Base-by-base conservation (phyloP, 2,329 filamentous ascomycete species). In the Coleophoma cylindrospora region DNA sequence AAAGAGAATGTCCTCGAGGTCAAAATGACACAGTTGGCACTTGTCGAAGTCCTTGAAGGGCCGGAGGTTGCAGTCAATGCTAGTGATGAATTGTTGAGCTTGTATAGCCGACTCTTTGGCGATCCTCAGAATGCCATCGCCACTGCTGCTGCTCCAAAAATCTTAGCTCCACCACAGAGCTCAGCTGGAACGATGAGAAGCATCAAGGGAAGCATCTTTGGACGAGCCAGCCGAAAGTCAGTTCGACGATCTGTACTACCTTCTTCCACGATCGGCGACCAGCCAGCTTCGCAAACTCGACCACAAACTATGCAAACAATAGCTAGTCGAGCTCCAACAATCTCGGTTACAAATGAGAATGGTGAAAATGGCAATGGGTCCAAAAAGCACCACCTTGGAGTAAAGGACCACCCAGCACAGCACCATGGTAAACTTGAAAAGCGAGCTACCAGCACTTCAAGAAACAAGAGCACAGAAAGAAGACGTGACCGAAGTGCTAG, bases 1-100 rank as follows among this genome's bases (percentile, higher is more conserved):
- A 95, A 91, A 64, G 89, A 91, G 66, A 81, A 82, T 45, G 85
- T 99, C 40, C 70, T 99, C n/a, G 89, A 97, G 67, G 84, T 96
- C 54, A 95, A 95, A 67, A 95, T 97, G 81, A 96, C 92, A 11
- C 91, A 97, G 62, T 74, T 99, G 52, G 80, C 87, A 4, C 77
- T 99, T 17, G 69, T 94, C 3, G 92, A 97, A 68, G 72, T 94
- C 14, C 72, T 89, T 3, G 91, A 96, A 64, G 91, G 91, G 1
- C 83, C 91, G 0, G 85, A 89, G 51, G 81, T 86, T 50, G 92
- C 94, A 15, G 89, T 97, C 46, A 96, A 96, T 64, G 85, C 87
- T 53, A 91, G 88, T 64, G 83, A 89, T 56, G 91, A 96, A 67
- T 75, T 99, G 37, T 72, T 99, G 17, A 83, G 83, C 14, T 74